Base-by-base conservation (phyloP, 805 yeast species). In the Yamadazyma kitorensis region DNA sequence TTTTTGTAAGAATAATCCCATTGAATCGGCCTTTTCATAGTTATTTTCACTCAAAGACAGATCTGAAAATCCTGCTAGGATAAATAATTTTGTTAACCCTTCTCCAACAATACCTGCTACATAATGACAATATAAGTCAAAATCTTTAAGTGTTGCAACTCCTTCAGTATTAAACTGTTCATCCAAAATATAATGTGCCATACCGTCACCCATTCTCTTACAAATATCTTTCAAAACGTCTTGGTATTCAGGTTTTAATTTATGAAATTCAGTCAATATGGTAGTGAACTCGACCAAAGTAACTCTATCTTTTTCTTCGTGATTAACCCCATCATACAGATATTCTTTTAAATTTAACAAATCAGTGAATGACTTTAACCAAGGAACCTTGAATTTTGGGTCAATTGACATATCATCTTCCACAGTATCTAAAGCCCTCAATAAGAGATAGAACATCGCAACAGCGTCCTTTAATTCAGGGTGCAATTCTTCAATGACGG, bases 91-190 rank as follows among this genome's bases (percentile, higher is more conserved):
- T 8, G 98, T 88, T 47, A 88, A 70, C 3, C 98, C 98, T 54
- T 88, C 96, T 37, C 99, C 98, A 25, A 93, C 98, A 34, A 93
- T 70, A 2, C 98, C 99, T 2, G 99, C 98, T 39, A 93, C 99
- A 53, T 89, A 86, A 62, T 89, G 89, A 62, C 99, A 93, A 68
- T 93, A 93, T 41, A 82, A 69, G 55, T 93, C 89, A 56, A 84
- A 93, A 54, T 88, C 98, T 41, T 74, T 68, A 28, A 85, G 57
- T 1, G 96, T 86, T 31, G 66, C 67, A 29, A 93, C 80, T 2
- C 98, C 98, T 41, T 78, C 77, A 45, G 74, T 55, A 57, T 86
- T 87, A 65, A 86, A 86, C 43, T 81, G 73, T 33, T 83, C 93
- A 52, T 82, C 80, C 49, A 74, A 67, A 34, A 85, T 79, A 61